phyloP scores from a whole-genome alignment of 2,329 filamentous ascomycete genomes.

The Acrocalymma vagum region DNA sequence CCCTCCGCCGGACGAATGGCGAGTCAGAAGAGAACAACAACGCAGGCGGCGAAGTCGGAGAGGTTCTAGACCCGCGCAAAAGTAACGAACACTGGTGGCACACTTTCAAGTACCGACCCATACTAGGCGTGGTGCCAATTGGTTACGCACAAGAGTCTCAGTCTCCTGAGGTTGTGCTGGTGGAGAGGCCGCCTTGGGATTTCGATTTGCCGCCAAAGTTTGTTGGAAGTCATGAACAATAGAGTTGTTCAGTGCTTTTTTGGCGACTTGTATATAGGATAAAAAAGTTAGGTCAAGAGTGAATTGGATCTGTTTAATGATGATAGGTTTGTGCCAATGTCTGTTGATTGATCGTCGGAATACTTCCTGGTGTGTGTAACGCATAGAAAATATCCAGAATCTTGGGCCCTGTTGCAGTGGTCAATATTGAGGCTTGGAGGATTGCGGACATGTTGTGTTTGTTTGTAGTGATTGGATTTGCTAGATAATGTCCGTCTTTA shows the following conservation, averaged over 20 bases:
- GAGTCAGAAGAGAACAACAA: slow-evolving; percentile 17
- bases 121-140: slow-evolving; percentile 76
- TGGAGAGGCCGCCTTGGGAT: slow-evolving; percentile 88
- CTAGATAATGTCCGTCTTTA: too few species aligned
- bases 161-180: slow-evolving; percentile 80
- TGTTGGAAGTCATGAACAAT: slow-evolving; percentile 46
- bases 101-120: slow-evolving; percentile 93
- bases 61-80: slow-evolving; percentile 27
- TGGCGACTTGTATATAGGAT: too few species aligned
- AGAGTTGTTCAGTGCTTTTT: too few species aligned
- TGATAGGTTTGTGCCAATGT: too few species aligned
- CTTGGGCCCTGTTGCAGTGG: too few species aligned
- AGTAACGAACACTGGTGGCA: slow-evolving; percentile 69
- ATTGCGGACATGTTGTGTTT: too few species aligned
- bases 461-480: too few species aligned
- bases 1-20: slow-evolving; percentile 33
- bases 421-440: too few species aligned
- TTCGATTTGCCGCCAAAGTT: slow-evolving; percentile 77
- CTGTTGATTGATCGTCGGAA: too few species aligned
- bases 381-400: too few species aligned
- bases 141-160: slow-evolving; percentile 48
- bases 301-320: background rate
- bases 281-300: too few species aligned
- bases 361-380: too few species aligned
- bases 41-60: slow-evolving; percentile 21